Conservation (phyloP, 169 alveolate genomes). For the Pseudocohnilembus persalinus region DNA sequence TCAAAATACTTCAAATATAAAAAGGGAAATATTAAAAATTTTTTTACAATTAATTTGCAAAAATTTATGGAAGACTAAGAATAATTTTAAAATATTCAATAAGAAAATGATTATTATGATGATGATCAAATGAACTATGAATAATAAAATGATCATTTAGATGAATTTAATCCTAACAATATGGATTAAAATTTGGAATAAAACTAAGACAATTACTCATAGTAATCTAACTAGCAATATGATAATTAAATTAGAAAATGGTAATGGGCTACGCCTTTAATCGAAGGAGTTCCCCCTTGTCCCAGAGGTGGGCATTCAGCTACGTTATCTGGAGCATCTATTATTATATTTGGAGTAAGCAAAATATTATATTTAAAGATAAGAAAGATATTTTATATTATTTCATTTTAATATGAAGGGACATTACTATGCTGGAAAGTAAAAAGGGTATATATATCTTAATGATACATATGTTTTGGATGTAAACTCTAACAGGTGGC, state of each 20-base stretch:
- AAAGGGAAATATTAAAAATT: too few species aligned
- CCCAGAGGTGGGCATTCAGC: slow-evolving; percentile 93
- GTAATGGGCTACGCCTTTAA: slow-evolving; percentile 84
- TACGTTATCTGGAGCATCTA: slow-evolving; percentile 85
- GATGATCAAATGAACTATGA: neutral
- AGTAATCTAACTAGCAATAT: slow-evolving; percentile 32
- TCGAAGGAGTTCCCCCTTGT: slow-evolving; percentile 89
- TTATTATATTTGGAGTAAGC: slow-evolving; percentile 84
- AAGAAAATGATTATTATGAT: neutral
- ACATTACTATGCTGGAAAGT: slow-evolving; percentile 83
- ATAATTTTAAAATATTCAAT: too few species aligned
- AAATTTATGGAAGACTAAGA: neutral
- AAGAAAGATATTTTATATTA: too few species aligned
- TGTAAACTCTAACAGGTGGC: slow-evolving; percentile 87
- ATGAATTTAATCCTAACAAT: too few species aligned
- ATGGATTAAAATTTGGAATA: neutral
- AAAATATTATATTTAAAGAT: too few species aligned
- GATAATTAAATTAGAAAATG: slow-evolving; percentile 61
- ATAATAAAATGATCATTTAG: neutral
- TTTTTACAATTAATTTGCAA: too few species aligned
- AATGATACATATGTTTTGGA: slow-evolving; percentile 88
- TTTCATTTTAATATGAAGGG: slow-evolving; percentile 53
- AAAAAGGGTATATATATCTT: slow-evolving; percentile 83
- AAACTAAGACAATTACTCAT: slow-evolving; percentile 10
- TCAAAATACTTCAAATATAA: too few species aligned